Percentiles rank a stretch among this genome's conserved stretches.
Evolutionary conservation across 305 asterid genomes (phyloP).

Genomic region (Caryopteris hybrid): DNA sequence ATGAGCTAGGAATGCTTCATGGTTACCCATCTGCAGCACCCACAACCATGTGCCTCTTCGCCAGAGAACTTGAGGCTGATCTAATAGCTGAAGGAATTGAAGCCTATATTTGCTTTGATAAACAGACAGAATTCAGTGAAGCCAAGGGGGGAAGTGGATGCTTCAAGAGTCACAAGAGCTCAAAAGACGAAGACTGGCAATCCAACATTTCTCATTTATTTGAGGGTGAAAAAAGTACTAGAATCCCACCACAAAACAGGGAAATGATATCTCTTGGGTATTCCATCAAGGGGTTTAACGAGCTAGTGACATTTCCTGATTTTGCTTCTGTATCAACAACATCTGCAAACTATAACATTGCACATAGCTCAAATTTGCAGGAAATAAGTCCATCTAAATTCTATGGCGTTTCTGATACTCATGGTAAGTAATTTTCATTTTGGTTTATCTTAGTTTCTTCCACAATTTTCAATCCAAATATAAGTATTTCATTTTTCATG

Average conservation of each 20-base stretch:
- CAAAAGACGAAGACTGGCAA: slow-evolving; percentile 1
- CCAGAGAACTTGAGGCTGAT: slow-evolving; percentile 13
- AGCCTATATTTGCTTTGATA: neutral
- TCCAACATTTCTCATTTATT: slow-evolving; percentile 4
- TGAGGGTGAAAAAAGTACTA: slow-evolving; percentile 13
- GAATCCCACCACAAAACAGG: slow-evolving; percentile 1
- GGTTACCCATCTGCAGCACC: slow-evolving; percentile 12
- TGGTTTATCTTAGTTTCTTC: neutral
- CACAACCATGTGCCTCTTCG: neutral
- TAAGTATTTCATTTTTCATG: neutral
- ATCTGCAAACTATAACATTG: neutral
- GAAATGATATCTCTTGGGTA: neutral
- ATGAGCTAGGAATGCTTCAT: slow-evolving; percentile 14
- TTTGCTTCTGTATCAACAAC: slow-evolving; percentile 6
- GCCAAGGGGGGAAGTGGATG: slow-evolving; percentile 12
- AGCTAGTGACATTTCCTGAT: slow-evolving; percentile 1
- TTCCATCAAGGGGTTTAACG: neutral
- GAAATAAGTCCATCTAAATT: slow-evolving; percentile 19
- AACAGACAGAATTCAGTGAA: slow-evolving; percentile 7
- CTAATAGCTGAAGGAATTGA: slow-evolving; percentile 14
- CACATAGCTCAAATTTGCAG: slow-evolving; percentile 19
- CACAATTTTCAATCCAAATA: neutral
- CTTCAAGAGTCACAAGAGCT: slow-evolving; percentile 5
- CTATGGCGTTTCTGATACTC: neutral
- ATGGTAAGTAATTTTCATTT: slow-evolving; percentile 20